These are phyloP conservation scores for Thymus quinquecostatus DNA, from an alignment of 257 asterid genomes.

Conservation along the genomic window DNA sequence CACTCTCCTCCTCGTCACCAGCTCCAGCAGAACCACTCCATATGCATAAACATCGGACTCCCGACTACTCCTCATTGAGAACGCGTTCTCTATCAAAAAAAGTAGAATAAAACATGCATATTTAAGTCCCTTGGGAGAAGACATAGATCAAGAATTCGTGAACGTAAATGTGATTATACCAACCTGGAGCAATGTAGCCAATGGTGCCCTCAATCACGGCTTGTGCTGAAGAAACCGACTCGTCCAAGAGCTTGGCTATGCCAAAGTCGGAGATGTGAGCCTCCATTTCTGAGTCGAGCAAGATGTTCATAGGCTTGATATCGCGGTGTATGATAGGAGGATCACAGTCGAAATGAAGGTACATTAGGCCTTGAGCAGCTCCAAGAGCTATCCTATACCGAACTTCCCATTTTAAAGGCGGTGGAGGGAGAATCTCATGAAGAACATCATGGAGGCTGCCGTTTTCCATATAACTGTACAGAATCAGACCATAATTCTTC, in stretches of 20 bases:
- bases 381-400: conserved; percentile 75
- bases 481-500: conserved; percentile 67
- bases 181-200: conserved; percentile 91
- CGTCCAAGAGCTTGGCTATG: conserved; percentile 79
- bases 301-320: conserved; percentile 76
- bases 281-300: conserved; percentile 74
- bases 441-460: conserved; percentile 85
- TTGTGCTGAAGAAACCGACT: conserved; percentile 46
- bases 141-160: background rate
- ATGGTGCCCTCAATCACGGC: conserved; percentile 64
- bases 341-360: conserved; percentile 85
- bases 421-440: conserved; percentile 45
- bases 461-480: conserved; percentile 68
- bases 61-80: conserved; percentile 52
- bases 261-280: conserved; percentile 90
- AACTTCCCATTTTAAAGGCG: conserved; percentile 54
- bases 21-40: conserved; percentile 76
- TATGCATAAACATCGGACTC: conserved; percentile 83
- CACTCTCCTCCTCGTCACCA: conserved; percentile 62
- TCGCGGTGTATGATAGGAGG: conserved; percentile 79
- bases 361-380: conserved; percentile 73
- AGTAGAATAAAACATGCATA: background rate
- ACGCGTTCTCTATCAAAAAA: conserved; percentile 63
- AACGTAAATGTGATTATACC: background rate
- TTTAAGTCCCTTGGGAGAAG: background rate